Conservation (phyloP, 2,329 filamentous ascomycete genomes). For the Davidsoniella eucalypti region DNA sequence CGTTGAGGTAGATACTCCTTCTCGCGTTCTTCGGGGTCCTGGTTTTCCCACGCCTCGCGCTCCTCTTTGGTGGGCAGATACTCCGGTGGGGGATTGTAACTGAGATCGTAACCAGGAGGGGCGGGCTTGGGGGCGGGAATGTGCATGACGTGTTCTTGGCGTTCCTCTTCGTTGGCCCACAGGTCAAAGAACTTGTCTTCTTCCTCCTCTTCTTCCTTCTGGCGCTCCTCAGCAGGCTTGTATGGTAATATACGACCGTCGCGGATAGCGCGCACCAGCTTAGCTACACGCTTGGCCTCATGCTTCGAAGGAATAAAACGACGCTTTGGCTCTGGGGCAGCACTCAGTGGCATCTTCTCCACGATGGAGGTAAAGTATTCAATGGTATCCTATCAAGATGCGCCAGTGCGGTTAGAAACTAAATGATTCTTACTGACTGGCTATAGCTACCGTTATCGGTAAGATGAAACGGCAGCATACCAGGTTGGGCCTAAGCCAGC, state of each 20-base stretch:
- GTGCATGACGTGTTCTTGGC: constrained; percentile 79
- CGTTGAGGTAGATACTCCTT: constrained; percentile 74
- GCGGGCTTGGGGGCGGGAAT: constrained; percentile 86
- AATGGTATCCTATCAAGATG: constrained; percentile 47
- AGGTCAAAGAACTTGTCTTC: constrained; percentile 68
- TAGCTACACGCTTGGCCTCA: constrained; percentile 90
- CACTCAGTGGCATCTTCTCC: constrained; percentile 88
- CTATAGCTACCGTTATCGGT: too few relatives aligned
- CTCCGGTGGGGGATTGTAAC: constrained; percentile 89
- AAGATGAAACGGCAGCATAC: too few relatives aligned
- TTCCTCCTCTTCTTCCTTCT: constrained; percentile 50
- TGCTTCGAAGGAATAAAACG: constrained; percentile 94
- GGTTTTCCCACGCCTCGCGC: constrained; percentile 66
- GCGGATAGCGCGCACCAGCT: constrained; percentile 86
- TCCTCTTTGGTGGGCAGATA: constrained; percentile 81
- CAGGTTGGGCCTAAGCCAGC: too few relatives aligned
- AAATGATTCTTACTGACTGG: constrained; percentile 5
- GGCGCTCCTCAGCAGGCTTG: constrained; percentile 50
- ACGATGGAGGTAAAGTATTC: constrained; percentile 85
- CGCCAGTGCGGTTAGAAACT: constrained; percentile 13
- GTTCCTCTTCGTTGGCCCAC: constrained; percentile 81
- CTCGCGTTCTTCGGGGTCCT: constrained; percentile 79
- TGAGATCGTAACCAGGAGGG: constrained; percentile 86
- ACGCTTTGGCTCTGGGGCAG: constrained; percentile 88
- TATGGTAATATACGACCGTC: constrained; percentile 90